Base-by-base conservation (phyloP, 2,329 filamentous ascomycete species). In the Byssochlamys sp. region DNA sequence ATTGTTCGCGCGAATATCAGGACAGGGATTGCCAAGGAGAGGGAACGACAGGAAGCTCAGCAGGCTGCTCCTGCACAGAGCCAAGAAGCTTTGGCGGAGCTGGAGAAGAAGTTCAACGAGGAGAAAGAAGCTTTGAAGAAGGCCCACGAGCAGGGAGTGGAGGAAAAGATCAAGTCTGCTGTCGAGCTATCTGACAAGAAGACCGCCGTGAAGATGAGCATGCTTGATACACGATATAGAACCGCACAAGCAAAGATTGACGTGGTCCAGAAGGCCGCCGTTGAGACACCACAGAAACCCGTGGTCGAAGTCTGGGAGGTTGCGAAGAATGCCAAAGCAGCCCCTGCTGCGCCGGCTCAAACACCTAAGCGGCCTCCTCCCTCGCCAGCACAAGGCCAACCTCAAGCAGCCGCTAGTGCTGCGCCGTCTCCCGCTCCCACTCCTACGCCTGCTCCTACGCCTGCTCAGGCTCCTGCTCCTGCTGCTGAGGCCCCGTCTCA, bases 281-380 rank as follows among this genome's bases (percentile, higher is more conserved):
- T 80, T n/a, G 88, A 95, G 53, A 96, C 91, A 0, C 92, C 92
- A 0, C 81, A 92, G 65, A 86, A 85, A 69, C 84, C 91, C 0
- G 90, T 97, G 3, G 83, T 78, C 9, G 91, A 96, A 72, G 91
- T 96, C 0, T 96, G 90, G 89, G 85, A 87, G 61, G 77, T 89
- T 56, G 91, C 88, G 0, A 91, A 92, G 73, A 78, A 75, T 55
- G 81, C 84, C 10, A 87, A 84, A 69, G 78, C 81, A 56, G 62
- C 73, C 24, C 70, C 78, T 24, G 60, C 64, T 14, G 74, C 69
- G 61, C 67, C 70, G 19, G 56, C 61, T 6, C 62, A 66, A 53
- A 60, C 61, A 54, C 53, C 65, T 55, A 54, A 58, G 59, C 49
- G 60, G 51, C 56, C 60, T 39, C 14, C 63, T 57, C 35, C 52